phyloP scores from a whole-genome alignment of 2,329 filamentous ascomycete species.

The Pyrenophora tritici-repentis region DNA sequence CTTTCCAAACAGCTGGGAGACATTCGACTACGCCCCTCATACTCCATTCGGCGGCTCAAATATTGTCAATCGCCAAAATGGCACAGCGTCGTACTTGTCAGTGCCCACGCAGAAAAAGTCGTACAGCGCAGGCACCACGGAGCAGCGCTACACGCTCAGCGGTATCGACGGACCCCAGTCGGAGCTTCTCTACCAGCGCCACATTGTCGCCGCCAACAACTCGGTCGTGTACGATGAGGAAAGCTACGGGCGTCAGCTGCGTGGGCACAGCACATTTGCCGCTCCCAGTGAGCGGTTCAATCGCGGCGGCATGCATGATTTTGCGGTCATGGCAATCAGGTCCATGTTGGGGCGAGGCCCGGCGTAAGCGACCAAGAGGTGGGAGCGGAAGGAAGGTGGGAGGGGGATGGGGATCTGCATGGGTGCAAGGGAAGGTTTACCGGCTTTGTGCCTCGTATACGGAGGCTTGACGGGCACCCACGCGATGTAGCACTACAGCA shows the following conservation, averaged over 20 bases:
- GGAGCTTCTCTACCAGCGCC: conserved; percentile 61
- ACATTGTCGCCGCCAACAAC: conserved; percentile 61
- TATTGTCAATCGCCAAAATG: conserved; percentile 61
- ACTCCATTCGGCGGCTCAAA: conserved; percentile 45
- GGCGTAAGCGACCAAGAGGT: conserved; percentile 8
- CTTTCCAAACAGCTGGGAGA: conserved; percentile 66
- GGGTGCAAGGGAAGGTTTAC: conserved; percentile 5
- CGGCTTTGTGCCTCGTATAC: conserved; percentile 7
- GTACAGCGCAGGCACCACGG: conserved; percentile 60
- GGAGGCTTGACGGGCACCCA: conserved; percentile 10
- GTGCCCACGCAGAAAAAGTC: conserved; percentile 54
- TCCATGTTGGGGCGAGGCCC: conserved; percentile 41
- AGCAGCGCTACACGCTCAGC: conserved; percentile 62
- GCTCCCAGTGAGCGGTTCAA: conserved; percentile 4
- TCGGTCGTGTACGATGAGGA: conserved; percentile 58
- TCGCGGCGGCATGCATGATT: conserved; percentile 21
- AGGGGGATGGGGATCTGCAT: neutral
- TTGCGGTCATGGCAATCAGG: conserved; percentile 29
- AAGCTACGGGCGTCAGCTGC: conserved; percentile 28
- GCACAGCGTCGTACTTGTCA: conserved; percentile 61
- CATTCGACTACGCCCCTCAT: conserved; percentile 51
- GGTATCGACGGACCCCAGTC: conserved; percentile 42
- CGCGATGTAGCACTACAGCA: conserved; percentile 14
- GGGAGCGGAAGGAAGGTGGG: conserved; percentile 2
- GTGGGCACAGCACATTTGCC: conserved; percentile 13